Conservation (phyloP, 2,329 filamentous ascomycete species). For the Fonsecaea pedrosoi region DNA sequence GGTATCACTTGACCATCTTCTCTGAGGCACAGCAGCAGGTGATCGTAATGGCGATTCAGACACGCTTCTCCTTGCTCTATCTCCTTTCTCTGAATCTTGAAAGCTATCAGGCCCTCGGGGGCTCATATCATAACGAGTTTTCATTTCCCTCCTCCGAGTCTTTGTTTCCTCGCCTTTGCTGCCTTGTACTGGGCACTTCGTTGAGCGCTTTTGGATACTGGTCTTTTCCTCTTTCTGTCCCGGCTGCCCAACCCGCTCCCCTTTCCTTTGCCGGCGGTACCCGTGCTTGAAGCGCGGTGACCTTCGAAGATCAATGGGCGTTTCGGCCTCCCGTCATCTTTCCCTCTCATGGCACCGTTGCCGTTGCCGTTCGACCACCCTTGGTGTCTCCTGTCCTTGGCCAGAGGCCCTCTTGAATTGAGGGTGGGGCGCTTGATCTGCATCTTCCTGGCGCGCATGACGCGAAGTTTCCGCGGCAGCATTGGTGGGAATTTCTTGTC, state of each 20-base stretch:
- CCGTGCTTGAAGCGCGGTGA: slow-evolving; percentile 48
- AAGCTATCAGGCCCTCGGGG: too few relatives aligned
- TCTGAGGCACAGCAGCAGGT: too few relatives aligned
- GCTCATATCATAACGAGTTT: not conserved
- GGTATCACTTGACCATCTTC: too few relatives aligned
- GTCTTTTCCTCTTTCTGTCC: slow-evolving; percentile 10
- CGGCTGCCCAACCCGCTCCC: not conserved
- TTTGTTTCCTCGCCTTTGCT: slow-evolving; percentile 3
- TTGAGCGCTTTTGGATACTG: slow-evolving; percentile 6
- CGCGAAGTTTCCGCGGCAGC: slow-evolving; percentile 85
- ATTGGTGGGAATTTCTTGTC: slow-evolving; percentile 93
- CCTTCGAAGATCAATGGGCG: slow-evolving; percentile 52
- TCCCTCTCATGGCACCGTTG: not conserved
- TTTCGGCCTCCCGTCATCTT: slow-evolving; percentile 3
- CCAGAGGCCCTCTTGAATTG: slow-evolving; percentile 40
- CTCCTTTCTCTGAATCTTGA: too few relatives aligned
- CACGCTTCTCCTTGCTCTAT: too few relatives aligned
- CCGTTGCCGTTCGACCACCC: not conserved
- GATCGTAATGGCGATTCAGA: too few relatives aligned
- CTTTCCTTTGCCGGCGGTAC: slow-evolving; percentile 4
- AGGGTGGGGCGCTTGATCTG: slow-evolving; percentile 30
- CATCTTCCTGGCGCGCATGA: slow-evolving; percentile 77
- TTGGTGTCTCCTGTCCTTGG: slow-evolving; percentile 32
- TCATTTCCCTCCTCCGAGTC: not conserved
- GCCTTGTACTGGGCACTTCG: slow-evolving; percentile 13